Percentiles rank a stretch among this genome's conserved stretches.
Evolutionary conservation across 176 grass and related monocot species (phyloP).

Genomic region (Oryza punctata): DNA sequence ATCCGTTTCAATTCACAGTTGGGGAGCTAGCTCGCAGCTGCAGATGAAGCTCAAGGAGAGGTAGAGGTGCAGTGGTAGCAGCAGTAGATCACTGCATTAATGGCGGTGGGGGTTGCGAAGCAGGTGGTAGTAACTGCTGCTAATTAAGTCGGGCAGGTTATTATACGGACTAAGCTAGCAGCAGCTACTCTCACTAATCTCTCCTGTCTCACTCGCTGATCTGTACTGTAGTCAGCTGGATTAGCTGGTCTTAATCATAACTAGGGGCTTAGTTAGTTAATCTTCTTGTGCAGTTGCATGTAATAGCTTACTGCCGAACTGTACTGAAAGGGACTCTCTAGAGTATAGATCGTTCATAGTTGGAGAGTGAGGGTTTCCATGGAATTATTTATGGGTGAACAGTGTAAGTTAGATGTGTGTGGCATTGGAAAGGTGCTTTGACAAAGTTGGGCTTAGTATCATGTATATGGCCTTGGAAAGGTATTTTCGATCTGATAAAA

Average conservation of each 20-base stretch:
- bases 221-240: background rate
- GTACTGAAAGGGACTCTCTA: constrained; percentile 34
- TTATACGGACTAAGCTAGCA: background rate
- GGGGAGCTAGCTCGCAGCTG: constrained; percentile 27
- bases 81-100: constrained; percentile 46
- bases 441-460: background rate
- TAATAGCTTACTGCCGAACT: constrained; percentile 1
- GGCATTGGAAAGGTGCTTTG: background rate
- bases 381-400: background rate
- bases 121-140: constrained; percentile 54
- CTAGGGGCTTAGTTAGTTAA: background rate
- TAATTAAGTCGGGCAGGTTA: constrained; percentile 31
- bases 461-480: no score
- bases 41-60: background rate
- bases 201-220: constrained; percentile 1
- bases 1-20: constrained; percentile 42
- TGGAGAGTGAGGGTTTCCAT: background rate
- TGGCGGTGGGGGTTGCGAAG: constrained; percentile 47
- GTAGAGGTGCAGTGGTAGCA: background rate
- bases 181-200: background rate
- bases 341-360: background rate
- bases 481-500: background rate
- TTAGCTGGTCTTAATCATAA: background rate
- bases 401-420: background rate
- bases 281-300: background rate